Evolutionary conservation across 2,329 filamentous ascomycete species (phyloP).

Genomic region (Penicillium sp.): DNA sequence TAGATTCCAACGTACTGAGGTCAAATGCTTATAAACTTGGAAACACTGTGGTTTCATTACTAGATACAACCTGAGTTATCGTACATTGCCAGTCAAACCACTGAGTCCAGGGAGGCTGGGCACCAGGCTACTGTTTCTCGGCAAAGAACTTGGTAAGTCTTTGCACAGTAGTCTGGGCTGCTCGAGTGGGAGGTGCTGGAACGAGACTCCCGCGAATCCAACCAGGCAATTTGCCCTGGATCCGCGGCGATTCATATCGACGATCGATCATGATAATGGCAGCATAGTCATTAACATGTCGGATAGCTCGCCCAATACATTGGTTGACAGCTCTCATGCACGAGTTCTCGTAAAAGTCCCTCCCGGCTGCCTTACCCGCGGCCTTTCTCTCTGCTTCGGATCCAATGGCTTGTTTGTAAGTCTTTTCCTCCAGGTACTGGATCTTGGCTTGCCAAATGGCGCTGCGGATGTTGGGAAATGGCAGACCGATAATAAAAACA

Average conservation of each 20-base stretch:
- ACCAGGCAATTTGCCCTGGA: conserved; percentile 76
- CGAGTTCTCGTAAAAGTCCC: conserved; percentile 88
- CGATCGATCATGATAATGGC: conserved; percentile 83
- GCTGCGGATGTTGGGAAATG: conserved; percentile 86
- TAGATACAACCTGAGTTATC: no score
- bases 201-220: conserved; percentile 79
- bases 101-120: no score
- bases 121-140: conserved; percentile 8
- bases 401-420: conserved; percentile 34
- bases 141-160: conserved; percentile 38
- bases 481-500: conserved; percentile 87
- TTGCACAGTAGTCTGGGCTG: conserved; percentile 29
- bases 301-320: conserved; percentile 88
- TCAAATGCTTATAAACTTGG: no score
- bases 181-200: conserved; percentile 20
- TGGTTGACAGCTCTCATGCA: conserved; percentile 98
- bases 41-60: no score
- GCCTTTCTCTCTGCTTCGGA: conserved; percentile 32
- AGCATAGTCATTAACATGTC: conserved; percentile 86
- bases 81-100: no score
- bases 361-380: conserved; percentile 55
- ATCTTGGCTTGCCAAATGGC: conserved; percentile 93
- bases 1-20: no score
- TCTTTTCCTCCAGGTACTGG: conserved; percentile 74
- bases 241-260: conserved; percentile 72